These are phyloP conservation scores for Leishmania mexicana DNA, from an alignment of 208 protist species.

Conservation along the genomic window DNA sequence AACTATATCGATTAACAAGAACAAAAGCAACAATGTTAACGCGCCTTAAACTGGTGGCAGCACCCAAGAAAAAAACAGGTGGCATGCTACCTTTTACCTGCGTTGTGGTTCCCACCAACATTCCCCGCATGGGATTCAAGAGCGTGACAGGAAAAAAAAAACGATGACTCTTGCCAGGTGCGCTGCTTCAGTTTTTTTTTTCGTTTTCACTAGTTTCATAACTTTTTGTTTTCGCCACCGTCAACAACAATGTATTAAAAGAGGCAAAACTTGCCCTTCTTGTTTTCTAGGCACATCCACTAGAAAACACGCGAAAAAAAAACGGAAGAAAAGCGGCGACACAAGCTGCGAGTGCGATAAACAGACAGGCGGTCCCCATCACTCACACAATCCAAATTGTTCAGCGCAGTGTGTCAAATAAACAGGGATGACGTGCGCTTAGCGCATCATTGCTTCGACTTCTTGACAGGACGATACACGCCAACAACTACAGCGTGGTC, in stretches of 20 bases:
- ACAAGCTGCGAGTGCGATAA: neutral
- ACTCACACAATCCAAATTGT: neutral
- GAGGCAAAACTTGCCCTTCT: neutral
- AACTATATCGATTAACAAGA: slow-evolving; percentile 1
- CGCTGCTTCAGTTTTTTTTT: neutral
- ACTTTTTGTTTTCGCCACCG: neutral
- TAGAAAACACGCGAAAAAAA: too few species aligned
- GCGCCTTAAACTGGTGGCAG: neutral
- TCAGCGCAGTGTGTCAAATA: neutral
- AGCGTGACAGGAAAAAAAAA: neutral
- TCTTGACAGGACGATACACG: slow-evolving; percentile 88
- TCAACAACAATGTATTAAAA: neutral
- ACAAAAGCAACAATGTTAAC: slow-evolving; percentile 10
- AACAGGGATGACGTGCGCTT: slow-evolving; percentile 5
- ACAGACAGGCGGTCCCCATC: neutral
- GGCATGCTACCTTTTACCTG: neutral
- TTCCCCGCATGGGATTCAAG: neutral
- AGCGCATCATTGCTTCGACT: slow-evolving; percentile 33
- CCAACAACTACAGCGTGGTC: slow-evolving; percentile 99
- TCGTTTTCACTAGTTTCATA: neutral
- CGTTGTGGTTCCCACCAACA: neutral
- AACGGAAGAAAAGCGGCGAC: neutral
- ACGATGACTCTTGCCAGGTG: neutral
- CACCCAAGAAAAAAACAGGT: slow-evolving; percentile 1
- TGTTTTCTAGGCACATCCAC: neutral